Conservation (phyloP, 768 basidiomycete species). For the Collybia sp. region DNA sequence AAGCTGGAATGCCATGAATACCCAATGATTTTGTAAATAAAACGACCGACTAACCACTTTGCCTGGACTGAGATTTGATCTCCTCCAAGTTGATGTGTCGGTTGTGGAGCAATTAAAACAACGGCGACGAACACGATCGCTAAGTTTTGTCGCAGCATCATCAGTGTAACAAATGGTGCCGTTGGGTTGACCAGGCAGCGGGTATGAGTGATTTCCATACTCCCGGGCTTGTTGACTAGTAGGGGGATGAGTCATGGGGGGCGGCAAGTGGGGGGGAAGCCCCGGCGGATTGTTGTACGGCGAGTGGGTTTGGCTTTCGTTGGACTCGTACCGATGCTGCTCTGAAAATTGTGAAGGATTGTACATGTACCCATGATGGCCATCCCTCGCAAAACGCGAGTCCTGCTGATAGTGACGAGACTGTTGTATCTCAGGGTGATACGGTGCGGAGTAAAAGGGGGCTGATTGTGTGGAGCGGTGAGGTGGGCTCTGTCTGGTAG, state of each 20-base stretch:
- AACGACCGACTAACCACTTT: conserved; percentile 52
- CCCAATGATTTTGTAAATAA: conserved; percentile 18
- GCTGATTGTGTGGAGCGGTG: conserved; percentile 20
- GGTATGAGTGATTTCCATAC: conserved; percentile 14
- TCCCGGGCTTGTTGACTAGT: neutral
- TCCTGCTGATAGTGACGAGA: conserved; percentile 23
- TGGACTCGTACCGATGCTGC: too few species aligned
- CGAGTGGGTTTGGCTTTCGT: too few species aligned
- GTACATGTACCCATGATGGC: conserved; percentile 27
- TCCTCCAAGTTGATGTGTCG: conserved; percentile 78
- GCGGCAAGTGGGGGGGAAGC: conserved; percentile 7
- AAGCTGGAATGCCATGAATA: conserved; percentile 18
- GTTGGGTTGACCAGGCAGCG: conserved; percentile 25
- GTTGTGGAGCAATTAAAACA: conserved; percentile 87
- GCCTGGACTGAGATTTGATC: conserved; percentile 73
- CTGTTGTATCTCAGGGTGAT: conserved; percentile 27
- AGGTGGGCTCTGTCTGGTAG: conserved; percentile 35
- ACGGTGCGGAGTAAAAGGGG: conserved; percentile 29
- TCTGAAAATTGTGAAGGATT: conserved; percentile 17
- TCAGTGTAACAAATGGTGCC: conserved; percentile 52
- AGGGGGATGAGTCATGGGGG: conserved; percentile 8
- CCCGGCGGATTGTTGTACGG: neutral
- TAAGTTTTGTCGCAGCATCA: conserved; percentile 77
- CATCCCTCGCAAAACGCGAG: conserved; percentile 6
- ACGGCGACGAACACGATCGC: conserved; percentile 67